Conservation (phyloP, 2,329 filamentous ascomycete genomes). For the Botrytis sinoallii region DNA sequence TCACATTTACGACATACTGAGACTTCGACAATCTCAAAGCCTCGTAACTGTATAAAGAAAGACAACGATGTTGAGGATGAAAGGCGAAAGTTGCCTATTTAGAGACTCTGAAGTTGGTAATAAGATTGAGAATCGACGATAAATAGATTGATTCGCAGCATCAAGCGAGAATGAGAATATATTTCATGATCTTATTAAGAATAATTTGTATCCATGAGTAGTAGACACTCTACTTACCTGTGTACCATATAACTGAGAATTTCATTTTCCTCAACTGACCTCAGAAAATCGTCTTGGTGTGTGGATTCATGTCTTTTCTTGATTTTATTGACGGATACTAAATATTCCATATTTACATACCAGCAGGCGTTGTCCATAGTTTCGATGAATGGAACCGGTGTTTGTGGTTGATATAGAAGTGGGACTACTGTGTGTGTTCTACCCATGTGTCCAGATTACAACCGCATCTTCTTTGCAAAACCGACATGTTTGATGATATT, state of each 20-base stretch:
- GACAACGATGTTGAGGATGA: not conserved
- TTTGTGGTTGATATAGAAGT: not conserved
- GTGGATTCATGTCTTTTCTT: too few relatives aligned
- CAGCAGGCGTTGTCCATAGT: not conserved
- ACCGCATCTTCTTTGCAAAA: not conserved
- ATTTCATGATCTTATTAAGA: too few relatives aligned
- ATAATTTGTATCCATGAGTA: not conserved
- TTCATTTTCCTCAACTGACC: not conserved
- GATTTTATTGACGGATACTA: rapidly evolving
- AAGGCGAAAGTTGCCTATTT: not conserved
- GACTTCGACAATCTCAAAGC: too few relatives aligned
- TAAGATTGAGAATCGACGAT: not conserved
- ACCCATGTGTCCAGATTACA: not conserved
- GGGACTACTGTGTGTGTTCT: too few relatives aligned
- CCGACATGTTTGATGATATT: not conserved
- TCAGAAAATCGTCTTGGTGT: too few relatives aligned
- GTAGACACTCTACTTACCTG: not conserved
- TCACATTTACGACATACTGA: too few relatives aligned
- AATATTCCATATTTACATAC: not conserved
- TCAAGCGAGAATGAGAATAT: not conserved
- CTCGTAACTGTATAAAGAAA: not conserved
- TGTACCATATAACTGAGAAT: not conserved
- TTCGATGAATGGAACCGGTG: not conserved
- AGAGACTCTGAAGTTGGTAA: not conserved
- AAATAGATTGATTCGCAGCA: too few relatives aligned